Evolutionary conservation across 495 filamentous ascomycete species (phyloP), one percentile per base, ranked within the genome.

Genomic region (Aspergillus coremiiformis): DNA sequence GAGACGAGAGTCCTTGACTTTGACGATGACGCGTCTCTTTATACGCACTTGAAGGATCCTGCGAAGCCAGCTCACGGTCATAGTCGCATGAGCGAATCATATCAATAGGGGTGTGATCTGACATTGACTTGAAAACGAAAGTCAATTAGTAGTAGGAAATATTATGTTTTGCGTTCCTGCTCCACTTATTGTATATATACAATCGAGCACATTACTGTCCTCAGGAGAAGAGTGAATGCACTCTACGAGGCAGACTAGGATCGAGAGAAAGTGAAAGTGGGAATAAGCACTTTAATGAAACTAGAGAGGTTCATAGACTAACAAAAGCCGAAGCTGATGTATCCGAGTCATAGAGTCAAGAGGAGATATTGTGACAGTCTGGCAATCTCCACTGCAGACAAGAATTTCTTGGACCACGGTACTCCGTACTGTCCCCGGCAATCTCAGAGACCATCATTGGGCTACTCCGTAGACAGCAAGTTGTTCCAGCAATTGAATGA

Each of bases 51-150:
- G 26, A 10, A 9, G 54, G 41, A 19, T 44, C 45, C 5, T 37
- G 49, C 24, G 59, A 51, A 21, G 21, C 19, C 20, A 53, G 51
- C 21, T 61, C 49, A 3, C 51, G 39, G 19, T 65, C 62, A 44
- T 62, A 47, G 8, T 66, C 56, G 41, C 61, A 63, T 7, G 68
- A 71, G 23, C 46, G 64, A 19, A 68, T 66, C 14, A 67, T 63
- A 53, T 73, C 68, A 26, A 71, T 61, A 21, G 70, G 61, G 17
- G 56, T 45, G 63, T 68, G 66, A 39, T 70, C 68, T 14, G 65
- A 56, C 70, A 73, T 72, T 17, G n/a, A n/a, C 56, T 52, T 15
- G 30, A 30, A 24, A 32, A 4, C 14, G 10, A 22, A 9, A 9
- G 39, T 37, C n/a, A n/a, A n/a, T n/a, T n/a, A 24, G 17, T 8